Evolutionary conservation across 1,284 basidiomycete species (phyloP).

Genomic region (Rhodotorula sp.): DNA sequence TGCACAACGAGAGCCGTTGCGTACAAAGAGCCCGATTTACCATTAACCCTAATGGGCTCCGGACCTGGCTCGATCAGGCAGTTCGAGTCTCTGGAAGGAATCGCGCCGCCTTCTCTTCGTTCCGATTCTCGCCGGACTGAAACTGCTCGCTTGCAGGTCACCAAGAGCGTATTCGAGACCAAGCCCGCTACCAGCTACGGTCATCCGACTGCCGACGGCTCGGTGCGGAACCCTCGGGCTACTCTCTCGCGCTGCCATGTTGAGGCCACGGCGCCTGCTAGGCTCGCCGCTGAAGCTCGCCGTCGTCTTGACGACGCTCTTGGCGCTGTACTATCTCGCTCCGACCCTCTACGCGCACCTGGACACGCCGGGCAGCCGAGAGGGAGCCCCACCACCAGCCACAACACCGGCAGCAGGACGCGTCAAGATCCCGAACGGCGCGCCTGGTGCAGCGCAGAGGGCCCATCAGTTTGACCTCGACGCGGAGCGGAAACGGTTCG

Average conservation of each 20-base stretch:
- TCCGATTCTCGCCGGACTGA: background rate
- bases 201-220: background rate
- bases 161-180: too few species aligned
- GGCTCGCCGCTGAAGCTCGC: constrained; percentile 12
- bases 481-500: background rate
- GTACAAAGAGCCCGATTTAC: too few species aligned
- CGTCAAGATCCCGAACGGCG: background rate
- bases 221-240: background rate
- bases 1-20: too few species aligned
- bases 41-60: too few species aligned
- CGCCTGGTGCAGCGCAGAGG: background rate
- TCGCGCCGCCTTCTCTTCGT: background rate
- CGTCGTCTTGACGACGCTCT: constrained; percentile 1
- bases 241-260: background rate
- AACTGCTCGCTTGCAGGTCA: too few species aligned
- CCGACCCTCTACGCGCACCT: background rate
- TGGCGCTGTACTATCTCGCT: constrained; percentile 1
- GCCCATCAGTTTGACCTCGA: background rate
- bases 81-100: too few species aligned
- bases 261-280: constrained; percentile 12
- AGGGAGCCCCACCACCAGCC: background rate
- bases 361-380: background rate
- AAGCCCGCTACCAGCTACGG: background rate
- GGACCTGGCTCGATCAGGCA: too few species aligned
- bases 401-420: background rate